A percentile compares a stretch with the other conserved stretches of the same genome.
phyloP scores from a whole-genome alignment of 73 alveolate species.

The Paramecium biaurelia region DNA sequence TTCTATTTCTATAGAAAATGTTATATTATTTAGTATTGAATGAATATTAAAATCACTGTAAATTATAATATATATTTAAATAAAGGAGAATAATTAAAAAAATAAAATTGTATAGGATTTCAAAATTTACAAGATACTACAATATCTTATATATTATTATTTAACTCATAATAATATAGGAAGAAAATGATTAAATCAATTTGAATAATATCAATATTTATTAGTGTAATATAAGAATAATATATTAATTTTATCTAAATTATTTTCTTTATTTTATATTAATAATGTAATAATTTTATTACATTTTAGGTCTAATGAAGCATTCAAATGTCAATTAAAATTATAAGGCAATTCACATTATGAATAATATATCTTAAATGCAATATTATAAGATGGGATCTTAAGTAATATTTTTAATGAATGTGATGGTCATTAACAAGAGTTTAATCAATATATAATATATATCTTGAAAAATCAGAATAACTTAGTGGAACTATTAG shows the following conservation, averaged over 20 bases:
- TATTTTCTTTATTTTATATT: not conserved
- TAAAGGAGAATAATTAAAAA: no score
- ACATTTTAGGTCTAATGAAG: not conserved
- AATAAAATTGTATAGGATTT: no score
- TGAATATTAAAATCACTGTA: not conserved
- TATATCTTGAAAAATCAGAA: not conserved
- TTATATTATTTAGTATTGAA: not conserved
- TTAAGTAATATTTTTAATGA: not conserved
- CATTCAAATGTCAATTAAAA: not conserved
- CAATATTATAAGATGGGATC: not conserved
- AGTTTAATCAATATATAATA: not conserved
- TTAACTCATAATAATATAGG: no score
- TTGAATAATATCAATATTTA: no score
- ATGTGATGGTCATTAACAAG: not conserved
- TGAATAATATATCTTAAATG: not conserved
- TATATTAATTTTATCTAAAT: no score
- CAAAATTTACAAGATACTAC: no score
- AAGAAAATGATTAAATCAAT: no score
- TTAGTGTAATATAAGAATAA: no score
- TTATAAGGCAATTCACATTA: not conserved
- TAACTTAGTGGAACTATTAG: not conserved
- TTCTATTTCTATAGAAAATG: no score
- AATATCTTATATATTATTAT: no score
- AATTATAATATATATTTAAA: no score
- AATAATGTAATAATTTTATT: not conserved